Conservation (phyloP, 208 protist genomes). For the Trypanosoma avium region DNA sequence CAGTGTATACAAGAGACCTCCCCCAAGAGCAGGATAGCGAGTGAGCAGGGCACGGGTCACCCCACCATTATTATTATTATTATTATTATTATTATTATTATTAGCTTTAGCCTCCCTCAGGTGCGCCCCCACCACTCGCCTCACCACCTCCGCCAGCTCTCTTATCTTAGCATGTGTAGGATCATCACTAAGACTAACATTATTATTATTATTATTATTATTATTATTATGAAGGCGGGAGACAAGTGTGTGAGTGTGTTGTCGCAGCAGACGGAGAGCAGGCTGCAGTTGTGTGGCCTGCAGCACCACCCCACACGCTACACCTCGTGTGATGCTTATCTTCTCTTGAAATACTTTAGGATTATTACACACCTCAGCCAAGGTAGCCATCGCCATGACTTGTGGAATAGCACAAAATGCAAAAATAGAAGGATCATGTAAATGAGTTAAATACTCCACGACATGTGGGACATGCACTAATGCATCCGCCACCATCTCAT, state of each 20-base stretch:
- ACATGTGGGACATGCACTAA: slow-evolving; percentile 87
- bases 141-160: slow-evolving; percentile 23
- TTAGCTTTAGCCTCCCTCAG: no score
- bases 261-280: slow-evolving; percentile 35
- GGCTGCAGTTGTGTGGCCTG: slow-evolving; percentile 39
- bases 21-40: slow-evolving; percentile 58
- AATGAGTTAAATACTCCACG: slow-evolving; percentile 83
- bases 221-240: slow-evolving; percentile 23
- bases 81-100: no score
- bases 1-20: slow-evolving; percentile 39
- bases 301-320: slow-evolving; percentile 64
- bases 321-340: slow-evolving; percentile 93
- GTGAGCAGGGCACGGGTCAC: slow-evolving; percentile 43
- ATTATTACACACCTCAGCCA: slow-evolving; percentile 95
- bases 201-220: slow-evolving; percentile 32
- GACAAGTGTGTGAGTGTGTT: slow-evolving; percentile 41
- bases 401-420: slow-evolving; percentile 97
- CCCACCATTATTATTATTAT: slow-evolving; percentile 28
- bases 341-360: slow-evolving; percentile 85
- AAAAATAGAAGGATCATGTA: slow-evolving; percentile 88
- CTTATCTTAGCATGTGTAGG: no score
- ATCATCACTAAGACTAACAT: no score
- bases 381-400: slow-evolving; percentile 96
- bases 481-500: slow-evolving; percentile 94
- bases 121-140: slow-evolving; percentile 31